A percentile compares a stretch with the other conserved stretches of the same genome.
phyloP scores from a whole-genome alignment of 2,329 filamentous ascomycete species.

The Nemania sp. region DNA sequence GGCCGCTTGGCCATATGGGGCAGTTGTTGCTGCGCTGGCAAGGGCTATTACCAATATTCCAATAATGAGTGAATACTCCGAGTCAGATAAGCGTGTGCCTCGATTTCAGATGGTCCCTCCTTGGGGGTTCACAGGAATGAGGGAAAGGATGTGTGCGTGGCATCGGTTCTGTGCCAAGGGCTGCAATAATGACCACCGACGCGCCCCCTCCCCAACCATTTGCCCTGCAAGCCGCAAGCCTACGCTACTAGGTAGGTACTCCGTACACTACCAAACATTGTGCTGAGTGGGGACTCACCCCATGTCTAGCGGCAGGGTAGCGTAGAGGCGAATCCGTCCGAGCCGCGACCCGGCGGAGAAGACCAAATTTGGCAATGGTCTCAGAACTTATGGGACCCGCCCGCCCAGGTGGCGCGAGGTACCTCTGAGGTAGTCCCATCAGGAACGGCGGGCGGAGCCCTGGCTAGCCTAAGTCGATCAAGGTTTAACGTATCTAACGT shows the following conservation, averaged over 20 bases:
- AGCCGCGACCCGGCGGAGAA: conserved; percentile 41
- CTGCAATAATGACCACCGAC: conserved; percentile 39
- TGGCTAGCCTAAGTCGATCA: conserved; percentile 35
- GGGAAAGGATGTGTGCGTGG: conserved; percentile 32
- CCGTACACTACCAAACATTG: conserved; percentile 39
- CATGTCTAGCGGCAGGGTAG: conserved; percentile 41
- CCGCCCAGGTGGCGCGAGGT: conserved; percentile 34
- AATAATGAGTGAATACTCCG: conserved; percentile 40
- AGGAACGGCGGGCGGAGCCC: conserved; percentile 30
- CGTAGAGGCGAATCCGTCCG: conserved; percentile 42
- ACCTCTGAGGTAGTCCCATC: conserved; percentile 33
- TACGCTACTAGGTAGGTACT: too few species aligned
- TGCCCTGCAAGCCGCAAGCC: conserved; percentile 37
- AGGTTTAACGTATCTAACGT: conserved; percentile 32
- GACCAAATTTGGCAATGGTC: conserved; percentile 40
- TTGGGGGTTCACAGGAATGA: conserved; percentile 25
- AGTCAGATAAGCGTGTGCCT: conserved; percentile 41
- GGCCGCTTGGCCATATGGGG: conserved; percentile 35
- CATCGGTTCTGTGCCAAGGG: conserved; percentile 33
- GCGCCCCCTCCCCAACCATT: conserved; percentile 32
- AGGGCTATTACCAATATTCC: conserved; percentile 29
- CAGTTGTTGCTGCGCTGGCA: conserved; percentile 36
- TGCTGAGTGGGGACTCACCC: conserved; percentile 32
- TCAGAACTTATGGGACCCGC: conserved; percentile 35
- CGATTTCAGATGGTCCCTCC: conserved; percentile 34